Conservation (phyloP, 768 basidiomycete genomes). For the Neoboletus subvelutipes region DNA sequence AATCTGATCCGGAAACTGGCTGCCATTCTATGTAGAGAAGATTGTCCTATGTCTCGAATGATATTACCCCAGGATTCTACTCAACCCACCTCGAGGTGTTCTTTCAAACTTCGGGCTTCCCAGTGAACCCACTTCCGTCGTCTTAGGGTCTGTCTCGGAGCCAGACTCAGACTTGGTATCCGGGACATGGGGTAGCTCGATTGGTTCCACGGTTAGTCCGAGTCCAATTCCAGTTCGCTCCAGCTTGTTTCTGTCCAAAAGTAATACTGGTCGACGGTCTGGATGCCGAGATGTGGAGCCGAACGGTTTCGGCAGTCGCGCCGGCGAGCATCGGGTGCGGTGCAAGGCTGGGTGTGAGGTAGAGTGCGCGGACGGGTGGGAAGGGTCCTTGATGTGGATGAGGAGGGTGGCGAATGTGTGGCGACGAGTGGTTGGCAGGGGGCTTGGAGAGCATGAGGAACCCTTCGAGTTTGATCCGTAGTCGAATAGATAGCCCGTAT, state of each 20-base stretch:
- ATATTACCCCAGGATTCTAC: not conserved
- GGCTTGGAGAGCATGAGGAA: constrained; percentile 81
- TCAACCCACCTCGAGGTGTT: not conserved
- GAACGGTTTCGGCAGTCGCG: constrained; percentile 63
- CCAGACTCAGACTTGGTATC: constrained; percentile 6
- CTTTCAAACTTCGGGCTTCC: constrained; percentile 14
- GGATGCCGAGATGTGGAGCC: constrained; percentile 52
- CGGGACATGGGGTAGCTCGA: constrained; percentile 34
- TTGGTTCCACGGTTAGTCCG: constrained; percentile 67
- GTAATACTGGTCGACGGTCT: constrained; percentile 69
- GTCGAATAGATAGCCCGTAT: not conserved
- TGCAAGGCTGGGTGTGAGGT: too few species aligned
- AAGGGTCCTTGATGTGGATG: constrained; percentile 71
- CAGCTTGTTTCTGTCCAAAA: constrained; percentile 74
- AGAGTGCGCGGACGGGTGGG: constrained; percentile 64
- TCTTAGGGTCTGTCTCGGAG: constrained; percentile 17
- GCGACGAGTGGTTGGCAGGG: constrained; percentile 58
- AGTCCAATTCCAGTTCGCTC: constrained; percentile 70
- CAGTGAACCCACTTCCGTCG: constrained; percentile 19
- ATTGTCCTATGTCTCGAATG: not conserved
- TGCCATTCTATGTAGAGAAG: not conserved
- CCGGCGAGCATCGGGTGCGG: too few species aligned
- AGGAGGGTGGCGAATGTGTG: constrained; percentile 65
- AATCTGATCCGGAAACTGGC: not conserved
- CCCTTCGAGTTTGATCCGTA: constrained; percentile 81